Conservation (phyloP, 495 filamentous ascomycete genomes). For the Penicillium dipodomyicola region DNA sequence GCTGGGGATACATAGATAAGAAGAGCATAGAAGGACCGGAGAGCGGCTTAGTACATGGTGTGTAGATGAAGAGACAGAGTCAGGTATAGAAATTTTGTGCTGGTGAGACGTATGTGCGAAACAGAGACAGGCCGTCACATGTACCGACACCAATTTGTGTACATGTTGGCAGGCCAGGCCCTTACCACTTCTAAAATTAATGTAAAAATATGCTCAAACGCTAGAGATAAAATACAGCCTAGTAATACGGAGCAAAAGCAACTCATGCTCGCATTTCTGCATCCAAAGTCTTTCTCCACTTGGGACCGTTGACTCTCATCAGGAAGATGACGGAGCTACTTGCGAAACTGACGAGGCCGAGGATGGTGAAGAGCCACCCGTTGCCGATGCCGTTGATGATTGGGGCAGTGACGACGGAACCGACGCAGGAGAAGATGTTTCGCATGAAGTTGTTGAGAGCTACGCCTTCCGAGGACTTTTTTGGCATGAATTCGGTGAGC, state of each 20-base stretch:
- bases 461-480: slow-evolving; percentile 68
- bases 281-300: slow-evolving; percentile 71
- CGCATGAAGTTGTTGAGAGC: slow-evolving; percentile 76
- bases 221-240: slow-evolving; percentile 1
- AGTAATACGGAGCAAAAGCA: slow-evolving; percentile 8
- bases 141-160: neutral
- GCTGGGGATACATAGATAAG: neutral
- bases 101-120: slow-evolving; percentile 1
- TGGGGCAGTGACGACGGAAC: slow-evolving; percentile 69
- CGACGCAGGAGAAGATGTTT: slow-evolving; percentile 82
- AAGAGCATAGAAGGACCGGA: neutral
- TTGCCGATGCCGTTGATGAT: slow-evolving; percentile 79
- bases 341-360: slow-evolving; percentile 62
- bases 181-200: neutral
- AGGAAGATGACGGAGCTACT: slow-evolving; percentile 57
- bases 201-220: neutral
- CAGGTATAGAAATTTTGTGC: neutral
- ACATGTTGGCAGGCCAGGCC: neutral
- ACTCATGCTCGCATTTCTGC: slow-evolving; percentile 33
- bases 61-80: neutral
- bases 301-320: slow-evolving; percentile 62
- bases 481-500: slow-evolving; percentile 89
- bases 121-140: neutral
- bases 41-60: neutral
- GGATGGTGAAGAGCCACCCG: slow-evolving; percentile 83